phyloP scores from a whole-genome alignment of 129 eudicot genomes.

The Pittosporum tobira region DNA sequence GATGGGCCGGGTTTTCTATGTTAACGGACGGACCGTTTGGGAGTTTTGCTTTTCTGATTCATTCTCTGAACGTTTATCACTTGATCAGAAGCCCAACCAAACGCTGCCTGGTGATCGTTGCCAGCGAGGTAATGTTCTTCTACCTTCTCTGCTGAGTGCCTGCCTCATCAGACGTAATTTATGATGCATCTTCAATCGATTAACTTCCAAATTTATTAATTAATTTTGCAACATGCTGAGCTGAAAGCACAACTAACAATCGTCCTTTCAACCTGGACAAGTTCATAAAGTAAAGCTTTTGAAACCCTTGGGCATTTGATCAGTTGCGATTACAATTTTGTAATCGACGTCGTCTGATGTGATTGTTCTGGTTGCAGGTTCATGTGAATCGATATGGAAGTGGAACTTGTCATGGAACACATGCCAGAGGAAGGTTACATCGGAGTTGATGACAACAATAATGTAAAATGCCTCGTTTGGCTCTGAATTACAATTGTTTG shows the following conservation, averaged over 20 bases:
- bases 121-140: neutral
- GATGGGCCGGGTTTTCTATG: too few species aligned
- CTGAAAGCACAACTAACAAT: neutral
- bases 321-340: neutral
- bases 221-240: neutral
- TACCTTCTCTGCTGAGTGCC: neutral
- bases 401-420: slow-evolving; percentile 42
- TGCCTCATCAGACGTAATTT: too few species aligned
- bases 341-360: neutral
- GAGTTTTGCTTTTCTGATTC: too few species aligned
- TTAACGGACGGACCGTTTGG: too few species aligned
- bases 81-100: neutral
- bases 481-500: too few species aligned
- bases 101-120: slow-evolving; percentile 2
- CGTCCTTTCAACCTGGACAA: neutral
- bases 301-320: slow-evolving; percentile 13
- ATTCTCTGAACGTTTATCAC: too few species aligned
- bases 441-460: slow-evolving; percentile 35
- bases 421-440: slow-evolving; percentile 41
- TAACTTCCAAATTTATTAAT: too few species aligned
- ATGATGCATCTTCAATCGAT: too few species aligned
- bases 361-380: slow-evolving; percentile 12
- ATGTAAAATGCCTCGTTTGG: slow-evolving; percentile 24
- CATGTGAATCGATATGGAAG: slow-evolving; percentile 41
- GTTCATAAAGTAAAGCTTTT: too few species aligned